Evolutionary conservation across 2,329 filamentous ascomycete genomes (phyloP), one percentile per base, ranked within the genome.

Genomic region (Diatrype stigma): DNA sequence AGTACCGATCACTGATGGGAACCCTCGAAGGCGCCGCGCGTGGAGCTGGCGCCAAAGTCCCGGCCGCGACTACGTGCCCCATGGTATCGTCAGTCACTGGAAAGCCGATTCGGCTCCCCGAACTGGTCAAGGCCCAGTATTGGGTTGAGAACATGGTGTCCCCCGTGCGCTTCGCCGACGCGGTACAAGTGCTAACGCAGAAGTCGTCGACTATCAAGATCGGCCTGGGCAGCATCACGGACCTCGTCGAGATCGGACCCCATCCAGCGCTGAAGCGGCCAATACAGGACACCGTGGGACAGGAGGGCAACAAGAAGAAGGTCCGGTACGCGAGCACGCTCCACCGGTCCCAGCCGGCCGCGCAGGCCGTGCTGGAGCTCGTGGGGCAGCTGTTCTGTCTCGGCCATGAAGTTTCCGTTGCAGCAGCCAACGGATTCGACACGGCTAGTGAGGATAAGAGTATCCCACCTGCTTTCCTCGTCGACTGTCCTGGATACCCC

Each of bases 401-500:
- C 6, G 64, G 65, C 0, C 50, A 64, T 38, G 21, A 52, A 1
- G 54, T 67, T 7, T 58, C 55, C 2, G 49, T 66, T 23, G 45
- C 56, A 2, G 52, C 53, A 3, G 61, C 53, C n/a, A 67, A 65
- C 42, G 54, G 54, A 34, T 47, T 47, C 5, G n/a, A 42, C 10
- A 21, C 49, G 6, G 46, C 23, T 6, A 30, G 10, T 6, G 10
- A 30, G 26, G 19, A 42, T 42, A 32, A 35, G 44, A 35, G 7
- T 34, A 14, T 14, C n/a, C 4, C 45, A 23, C 35, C 55, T 47
- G n/a, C 42, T 19, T 48, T 66, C 52, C 56, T 73, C 7, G 55
- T 62, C 2, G 67, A 73, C 45, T 61, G 70, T 2, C 72, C 73
- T 0, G 55, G 64, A 2, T 77, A 76, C 49, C 66, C 71, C 0